Evolutionary conservation across 148 eudicot genomes (phyloP).

Genomic region (Simmondsia chinensis): DNA sequence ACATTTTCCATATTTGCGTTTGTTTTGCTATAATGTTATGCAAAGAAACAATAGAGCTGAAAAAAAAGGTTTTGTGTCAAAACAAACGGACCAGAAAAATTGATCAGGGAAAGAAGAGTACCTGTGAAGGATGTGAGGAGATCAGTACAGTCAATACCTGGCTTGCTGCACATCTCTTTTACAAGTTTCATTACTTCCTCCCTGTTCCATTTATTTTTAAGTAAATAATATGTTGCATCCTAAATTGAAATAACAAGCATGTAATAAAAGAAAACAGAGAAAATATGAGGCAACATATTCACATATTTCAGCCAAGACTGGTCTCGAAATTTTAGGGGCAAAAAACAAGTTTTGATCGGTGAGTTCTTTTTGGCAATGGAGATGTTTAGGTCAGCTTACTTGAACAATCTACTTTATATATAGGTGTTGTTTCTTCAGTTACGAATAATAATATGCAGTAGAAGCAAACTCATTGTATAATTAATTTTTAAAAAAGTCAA

Average conservation of each 20-base stretch:
- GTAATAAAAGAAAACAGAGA: not conserved
- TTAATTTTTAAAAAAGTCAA: no score
- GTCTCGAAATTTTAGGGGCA: no score
- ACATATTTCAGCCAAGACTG: no score
- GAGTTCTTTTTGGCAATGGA: no score
- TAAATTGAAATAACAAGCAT: not conserved
- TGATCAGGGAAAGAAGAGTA: not conserved
- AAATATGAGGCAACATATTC: not conserved
- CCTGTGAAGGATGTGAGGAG: constrained; percentile 59
- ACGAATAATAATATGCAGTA: no score
- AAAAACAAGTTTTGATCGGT: no score
- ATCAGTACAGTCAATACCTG: constrained; percentile 45
- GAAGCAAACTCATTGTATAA: no score
- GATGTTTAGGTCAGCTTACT: no score
- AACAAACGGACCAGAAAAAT: not conserved
- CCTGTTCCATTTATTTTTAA: constrained; percentile 14
- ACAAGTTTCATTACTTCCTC: constrained; percentile 32
- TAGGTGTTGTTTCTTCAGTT: no score
- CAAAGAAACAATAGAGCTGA: constrained; percentile 28
- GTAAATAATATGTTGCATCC: not conserved
- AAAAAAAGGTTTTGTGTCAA: constrained; percentile 21
- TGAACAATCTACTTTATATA: no score
- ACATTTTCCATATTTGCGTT: no score
- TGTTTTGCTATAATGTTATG: no score
- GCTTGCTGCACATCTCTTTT: constrained; percentile 25